Evolutionary conservation across 2,329 filamentous ascomycete species (phyloP), one percentile per base, ranked within the genome.

Genomic region (Tolypocladium ophioglossoides): DNA sequence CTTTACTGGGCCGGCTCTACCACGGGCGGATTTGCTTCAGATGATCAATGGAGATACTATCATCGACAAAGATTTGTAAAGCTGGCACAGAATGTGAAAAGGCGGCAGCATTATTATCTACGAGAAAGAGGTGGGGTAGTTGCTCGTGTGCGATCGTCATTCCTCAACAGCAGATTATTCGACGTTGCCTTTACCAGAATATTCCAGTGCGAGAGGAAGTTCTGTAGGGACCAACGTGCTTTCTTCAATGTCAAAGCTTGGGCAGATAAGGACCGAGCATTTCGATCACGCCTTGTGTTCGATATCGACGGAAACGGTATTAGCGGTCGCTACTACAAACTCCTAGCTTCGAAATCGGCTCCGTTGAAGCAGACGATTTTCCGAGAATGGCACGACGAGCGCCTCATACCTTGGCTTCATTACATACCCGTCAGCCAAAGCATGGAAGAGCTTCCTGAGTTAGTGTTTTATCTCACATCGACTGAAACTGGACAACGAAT

Each of bases 1-100:
- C 59, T 83, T 0, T 83, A 83, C 62, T 84, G 80, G 81, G 73
- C 75, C 0, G 80, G 80, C 0, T 79, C 75, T 0, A 80, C 72
- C 0, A 82, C 79, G 0, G 80, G 79, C 2, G 78, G 73, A 0
- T 73, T 67, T 44, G 66, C 64, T 0, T 57, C 58, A 0, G 62
- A 66, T 11, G 57, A 63, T 3, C 52, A 62, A 0, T 80, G 77
- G 77, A 57, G 57, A 1, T 51, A 63, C 1, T 74, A 70, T 44
- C 79, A 82, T 20, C 71, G 79, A 1, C 76, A 80, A 61, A 62
- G 76, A 56, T 71, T 76, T 54, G 68, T 76, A 2, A 47, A 54
- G 7, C 54, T 75, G 4, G 65, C 66, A 0, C 70, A 73, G 46
- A 69, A 70, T 11, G 52, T 70, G 1, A 58, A 57, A 0, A 20